Evolutionary conservation across 2,329 filamentous ascomycete genomes (phyloP).

Genomic region (Neonectria coccinea): DNA sequence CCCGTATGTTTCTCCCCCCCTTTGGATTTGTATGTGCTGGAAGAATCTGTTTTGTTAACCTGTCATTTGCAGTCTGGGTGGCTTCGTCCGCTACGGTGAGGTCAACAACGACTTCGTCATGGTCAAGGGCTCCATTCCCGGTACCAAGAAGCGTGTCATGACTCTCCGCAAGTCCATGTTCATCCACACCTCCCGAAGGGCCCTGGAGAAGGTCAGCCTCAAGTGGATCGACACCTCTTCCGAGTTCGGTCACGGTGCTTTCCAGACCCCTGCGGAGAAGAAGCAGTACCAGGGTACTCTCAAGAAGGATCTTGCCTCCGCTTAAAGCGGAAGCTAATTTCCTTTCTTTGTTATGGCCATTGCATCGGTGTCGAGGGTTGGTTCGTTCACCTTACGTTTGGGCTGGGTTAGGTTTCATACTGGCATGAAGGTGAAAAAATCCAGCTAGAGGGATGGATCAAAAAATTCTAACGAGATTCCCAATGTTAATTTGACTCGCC

Average conservation of each 20-base stretch:
- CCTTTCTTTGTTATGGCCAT: constrained; percentile 59
- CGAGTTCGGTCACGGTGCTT: constrained; percentile 99
- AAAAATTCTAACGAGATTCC: constrained; percentile 53
- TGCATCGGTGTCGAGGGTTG: constrained; percentile 68
- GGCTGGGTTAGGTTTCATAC: constrained; percentile 53
- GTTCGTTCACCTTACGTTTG: constrained; percentile 52
- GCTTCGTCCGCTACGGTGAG: constrained; percentile 99
- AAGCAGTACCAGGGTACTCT: constrained; percentile 96
- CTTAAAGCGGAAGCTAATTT: constrained; percentile 56
- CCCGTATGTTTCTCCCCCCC: constrained; percentile 77
- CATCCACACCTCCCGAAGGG: constrained; percentile 93
- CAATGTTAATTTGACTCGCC: constrained; percentile 47
- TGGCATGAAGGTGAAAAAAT: constrained; percentile 52
- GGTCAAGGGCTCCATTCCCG: constrained; percentile 96
- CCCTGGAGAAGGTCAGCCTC: constrained; percentile 98
- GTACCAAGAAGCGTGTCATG: constrained; percentile 99
- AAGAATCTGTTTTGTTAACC: constrained; percentile 48
- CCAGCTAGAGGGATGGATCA: constrained; percentile 51
- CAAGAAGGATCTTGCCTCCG: constrained; percentile 89
- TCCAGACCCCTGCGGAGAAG: constrained; percentile 99
- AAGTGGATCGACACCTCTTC: constrained; percentile 99
- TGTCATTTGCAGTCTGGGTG: constrained; percentile 79
- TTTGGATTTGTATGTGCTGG: background rate
- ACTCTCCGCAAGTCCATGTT: constrained; percentile 99
- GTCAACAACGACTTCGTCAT: constrained; percentile 99